Percentiles rank a stretch among this genome's conserved stretches.
Evolutionary conservation across 352 stramenopile genomes (phyloP).

Genomic region (Globisporangium parvum): DNA sequence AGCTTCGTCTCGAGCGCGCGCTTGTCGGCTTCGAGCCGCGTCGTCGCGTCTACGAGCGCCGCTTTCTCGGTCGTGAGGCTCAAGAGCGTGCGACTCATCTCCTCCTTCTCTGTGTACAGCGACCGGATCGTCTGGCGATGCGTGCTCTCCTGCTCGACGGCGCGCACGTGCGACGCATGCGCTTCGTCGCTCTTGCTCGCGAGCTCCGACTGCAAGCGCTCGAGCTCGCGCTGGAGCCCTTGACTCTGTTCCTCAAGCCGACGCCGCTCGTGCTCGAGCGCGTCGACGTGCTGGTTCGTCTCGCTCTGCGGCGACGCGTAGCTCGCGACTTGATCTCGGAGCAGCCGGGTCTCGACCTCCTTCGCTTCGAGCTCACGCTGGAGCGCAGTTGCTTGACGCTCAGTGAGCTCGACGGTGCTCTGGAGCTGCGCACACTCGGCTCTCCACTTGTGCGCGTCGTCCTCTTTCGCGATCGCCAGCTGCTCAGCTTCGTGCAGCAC

Average conservation of each 20-base stretch:
- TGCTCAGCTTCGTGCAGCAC: slow-evolving; percentile 24
- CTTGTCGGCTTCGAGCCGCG: slow-evolving; percentile 51
- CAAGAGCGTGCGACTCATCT: slow-evolving; percentile 40
- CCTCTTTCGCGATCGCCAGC: slow-evolving; percentile 19
- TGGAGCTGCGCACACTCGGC: slow-evolving; percentile 43
- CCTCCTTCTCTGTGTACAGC: slow-evolving; percentile 59
- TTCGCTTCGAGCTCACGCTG: neutral
- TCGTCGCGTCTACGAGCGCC: slow-evolving; percentile 27
- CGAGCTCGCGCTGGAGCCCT: slow-evolving; percentile 16
- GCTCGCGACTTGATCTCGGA: slow-evolving; percentile 22
- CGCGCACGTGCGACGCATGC: slow-evolving; percentile 29
- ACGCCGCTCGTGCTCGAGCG: slow-evolving; percentile 41
- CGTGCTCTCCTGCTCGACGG: slow-evolving; percentile 39
- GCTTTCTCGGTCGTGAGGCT: slow-evolving; percentile 43
- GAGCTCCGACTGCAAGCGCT: slow-evolving; percentile 26
- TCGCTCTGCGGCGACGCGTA: slow-evolving; percentile 54
- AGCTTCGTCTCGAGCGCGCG: slow-evolving; percentile 36
- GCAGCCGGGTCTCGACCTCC: no score
- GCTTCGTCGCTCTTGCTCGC: slow-evolving; percentile 42
- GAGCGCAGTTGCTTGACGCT: slow-evolving; percentile 35
- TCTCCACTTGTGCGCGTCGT: slow-evolving; percentile 46
- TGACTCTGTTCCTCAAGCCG: slow-evolving; percentile 61
- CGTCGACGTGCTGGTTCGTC: slow-evolving; percentile 40
- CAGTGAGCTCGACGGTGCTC: slow-evolving; percentile 25
- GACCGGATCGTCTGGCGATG: slow-evolving; percentile 44